Conservation (phyloP, 164 flowering plant species). For the Berberis vulgaris region DNA sequence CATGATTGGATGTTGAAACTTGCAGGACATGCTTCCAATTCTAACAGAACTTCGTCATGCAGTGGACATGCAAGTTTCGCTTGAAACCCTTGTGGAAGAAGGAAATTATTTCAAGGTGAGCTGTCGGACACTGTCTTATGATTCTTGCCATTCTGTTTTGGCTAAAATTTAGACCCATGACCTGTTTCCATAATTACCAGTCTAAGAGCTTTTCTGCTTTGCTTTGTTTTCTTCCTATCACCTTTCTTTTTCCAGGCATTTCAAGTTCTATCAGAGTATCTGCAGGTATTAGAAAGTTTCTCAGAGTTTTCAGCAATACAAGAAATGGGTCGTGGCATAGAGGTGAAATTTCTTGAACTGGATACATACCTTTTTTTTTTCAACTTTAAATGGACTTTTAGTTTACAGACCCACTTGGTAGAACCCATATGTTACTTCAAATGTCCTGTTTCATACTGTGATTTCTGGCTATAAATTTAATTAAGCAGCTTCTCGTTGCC, state of each 20-base stretch:
- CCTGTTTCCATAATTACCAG: too few species aligned
- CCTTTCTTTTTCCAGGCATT: constrained; percentile 56
- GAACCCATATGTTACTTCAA: too few species aligned
- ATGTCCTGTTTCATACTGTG: too few species aligned
- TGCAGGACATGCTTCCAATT: constrained; percentile 82
- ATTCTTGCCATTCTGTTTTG: neutral
- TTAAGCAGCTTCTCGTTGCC: too few species aligned
- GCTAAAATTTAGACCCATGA: too few species aligned
- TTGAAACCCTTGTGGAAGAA: constrained; percentile 74
- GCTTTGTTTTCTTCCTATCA: constrained; percentile 2
- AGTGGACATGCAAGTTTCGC: constrained; percentile 59
- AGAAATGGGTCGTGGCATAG: constrained; percentile 92
- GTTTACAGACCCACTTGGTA: too few species aligned
- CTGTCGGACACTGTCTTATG: neutral
- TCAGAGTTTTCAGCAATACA: constrained; percentile 81
- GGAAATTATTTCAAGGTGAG: constrained; percentile 80
- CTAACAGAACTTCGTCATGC: constrained; percentile 76
- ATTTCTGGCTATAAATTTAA: too few species aligned
- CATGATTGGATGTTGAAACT: constrained; percentile 6
- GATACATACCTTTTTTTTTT: neutral
- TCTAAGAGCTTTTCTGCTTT: too few species aligned
- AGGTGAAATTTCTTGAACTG: constrained; percentile 37
- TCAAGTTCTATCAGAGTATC: constrained; percentile 91
- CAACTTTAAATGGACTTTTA: too few species aligned
- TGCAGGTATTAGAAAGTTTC: constrained; percentile 80